Evolutionary conservation across 192 early-diverging fungal species (phyloP).

Genomic region (Tieghemiomyces parasiticus): DNA sequence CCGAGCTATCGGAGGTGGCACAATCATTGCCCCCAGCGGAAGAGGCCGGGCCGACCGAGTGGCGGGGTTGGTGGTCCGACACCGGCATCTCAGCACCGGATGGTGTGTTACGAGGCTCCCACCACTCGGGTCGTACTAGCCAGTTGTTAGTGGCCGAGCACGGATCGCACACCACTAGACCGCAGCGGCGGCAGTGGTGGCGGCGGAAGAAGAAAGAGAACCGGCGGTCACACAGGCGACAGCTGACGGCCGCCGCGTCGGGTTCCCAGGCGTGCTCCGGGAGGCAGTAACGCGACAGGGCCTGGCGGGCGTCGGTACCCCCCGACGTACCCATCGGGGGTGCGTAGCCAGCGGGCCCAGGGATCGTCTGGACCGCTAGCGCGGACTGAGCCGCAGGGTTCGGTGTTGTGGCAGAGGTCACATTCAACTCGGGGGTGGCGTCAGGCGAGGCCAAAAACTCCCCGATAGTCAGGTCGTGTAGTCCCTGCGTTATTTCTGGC

Average conservation of each 20-base stretch:
- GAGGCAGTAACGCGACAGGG: constrained; percentile 20
- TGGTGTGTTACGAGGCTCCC: too few species aligned
- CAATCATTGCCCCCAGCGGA: too few species aligned
- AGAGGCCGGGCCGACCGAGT: too few species aligned
- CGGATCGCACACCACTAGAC: constrained; percentile 63
- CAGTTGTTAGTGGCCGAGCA: constrained; percentile 48
- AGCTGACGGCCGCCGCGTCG: constrained; percentile 48
- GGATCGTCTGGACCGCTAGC: background rate
- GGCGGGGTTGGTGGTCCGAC: too few species aligned
- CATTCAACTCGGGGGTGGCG: background rate
- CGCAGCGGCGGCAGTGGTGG: constrained; percentile 89
- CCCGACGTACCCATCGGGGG: background rate
- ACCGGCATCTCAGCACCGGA: too few species aligned
- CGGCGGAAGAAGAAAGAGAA: constrained; percentile 67
- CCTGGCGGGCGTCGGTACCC: too few species aligned
- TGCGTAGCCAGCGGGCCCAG: background rate
- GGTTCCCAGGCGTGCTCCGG: constrained; percentile 56
- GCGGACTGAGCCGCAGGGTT: background rate
- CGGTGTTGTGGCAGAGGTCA: background rate
- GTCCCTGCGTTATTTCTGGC: too few species aligned
- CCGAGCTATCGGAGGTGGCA: too few species aligned
- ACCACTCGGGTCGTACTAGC: constrained; percentile 30
- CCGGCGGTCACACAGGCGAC: constrained; percentile 44
- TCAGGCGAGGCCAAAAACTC: background rate
- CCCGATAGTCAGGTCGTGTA: too few species aligned